Percentiles rank a stretch among this genome's conserved stretches.
phyloP scores from a whole-genome alignment of 768 basidiomycete genomes.

The Bullera alba region DNA sequence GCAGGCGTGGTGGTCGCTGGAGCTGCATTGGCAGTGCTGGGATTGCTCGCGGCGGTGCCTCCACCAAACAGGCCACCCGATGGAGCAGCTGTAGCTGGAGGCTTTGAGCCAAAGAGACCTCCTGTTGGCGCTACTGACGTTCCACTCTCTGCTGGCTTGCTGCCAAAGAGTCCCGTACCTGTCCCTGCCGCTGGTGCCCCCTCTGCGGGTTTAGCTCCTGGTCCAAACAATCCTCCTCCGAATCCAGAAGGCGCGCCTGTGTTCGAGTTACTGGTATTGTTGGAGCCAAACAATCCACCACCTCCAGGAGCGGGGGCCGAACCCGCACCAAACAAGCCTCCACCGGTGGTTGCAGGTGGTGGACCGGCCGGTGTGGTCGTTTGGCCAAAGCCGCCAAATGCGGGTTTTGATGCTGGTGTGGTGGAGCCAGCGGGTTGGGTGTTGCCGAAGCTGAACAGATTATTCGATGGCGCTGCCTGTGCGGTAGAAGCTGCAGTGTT shows the following conservation, averaged over 20 bases:
- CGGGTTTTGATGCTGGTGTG: slow-evolving; percentile 5
- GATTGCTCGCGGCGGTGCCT: too few species aligned
- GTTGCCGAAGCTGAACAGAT: too few species aligned
- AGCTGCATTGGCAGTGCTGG: slow-evolving; percentile 2
- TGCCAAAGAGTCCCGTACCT: slow-evolving; percentile 25
- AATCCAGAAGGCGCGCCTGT: background rate
- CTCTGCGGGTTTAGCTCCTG: background rate
- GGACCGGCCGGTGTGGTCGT: slow-evolving; percentile 9
- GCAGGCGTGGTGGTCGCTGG: slow-evolving; percentile 16
- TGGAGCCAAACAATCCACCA: too few species aligned
- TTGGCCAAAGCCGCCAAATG: slow-evolving; percentile 8
- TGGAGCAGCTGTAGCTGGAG: slow-evolving; percentile 3
- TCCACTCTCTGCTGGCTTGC: slow-evolving; percentile 13
- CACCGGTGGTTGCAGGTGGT: background rate
- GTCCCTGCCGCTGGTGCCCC: background rate
- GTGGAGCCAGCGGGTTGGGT: slow-evolving; percentile 3
- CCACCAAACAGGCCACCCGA: slow-evolving; percentile 11
- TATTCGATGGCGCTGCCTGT: too few species aligned
- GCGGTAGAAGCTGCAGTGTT: background rate
- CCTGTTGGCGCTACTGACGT: background rate
- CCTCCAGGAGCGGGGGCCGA: too few species aligned
- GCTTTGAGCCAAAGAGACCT: slow-evolving; percentile 23
- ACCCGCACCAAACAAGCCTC: slow-evolving; percentile 14
- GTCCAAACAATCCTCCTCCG: slow-evolving; percentile 3
- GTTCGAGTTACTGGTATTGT: too few species aligned